These are phyloP conservation scores for Miamiensis avidus DNA, from an alignment of 169 alveolate species.

Conservation along the genomic window DNA sequence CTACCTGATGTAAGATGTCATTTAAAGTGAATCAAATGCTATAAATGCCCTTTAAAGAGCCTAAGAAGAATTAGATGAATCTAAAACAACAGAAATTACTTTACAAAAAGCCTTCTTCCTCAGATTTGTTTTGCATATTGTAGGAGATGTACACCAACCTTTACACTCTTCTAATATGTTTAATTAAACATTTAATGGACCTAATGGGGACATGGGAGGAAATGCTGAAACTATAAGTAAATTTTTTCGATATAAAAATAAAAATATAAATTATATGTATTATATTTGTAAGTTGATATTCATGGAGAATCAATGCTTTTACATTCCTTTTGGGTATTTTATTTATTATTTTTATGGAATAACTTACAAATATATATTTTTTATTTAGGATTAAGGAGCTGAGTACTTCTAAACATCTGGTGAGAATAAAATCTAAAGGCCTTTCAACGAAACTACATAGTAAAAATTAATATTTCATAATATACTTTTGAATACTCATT, in stretches of 20 bases:
- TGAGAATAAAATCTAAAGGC: neutral
- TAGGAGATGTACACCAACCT: constrained; percentile 89
- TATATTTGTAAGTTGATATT: neutral
- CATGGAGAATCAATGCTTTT: neutral
- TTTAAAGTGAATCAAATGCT: neutral
- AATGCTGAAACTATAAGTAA: constrained; percentile 12
- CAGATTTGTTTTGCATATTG: constrained; percentile 79
- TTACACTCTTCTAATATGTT: constrained; percentile 63
- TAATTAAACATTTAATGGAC: constrained; percentile 45
- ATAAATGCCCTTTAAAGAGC: neutral
- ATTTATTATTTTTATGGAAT: neutral
- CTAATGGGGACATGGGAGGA: constrained; percentile 86
- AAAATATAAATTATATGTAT: too few relatives aligned
- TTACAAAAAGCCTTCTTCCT: constrained; percentile 32
- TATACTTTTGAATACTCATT: neutral
- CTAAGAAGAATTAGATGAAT: neutral
- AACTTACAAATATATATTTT: neutral
- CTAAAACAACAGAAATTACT: neutral
- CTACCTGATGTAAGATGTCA: neutral
- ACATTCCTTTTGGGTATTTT: constrained; percentile 16
- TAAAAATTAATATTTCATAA: too few relatives aligned
- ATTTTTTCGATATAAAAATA: too few relatives aligned
- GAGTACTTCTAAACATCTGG: neutral
- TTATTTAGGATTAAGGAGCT: neutral
- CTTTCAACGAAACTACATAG: neutral